phyloP scores from a whole-genome alignment of 1,284 basidiomycete genomes.

The Rhodofomes roseus region DNA sequence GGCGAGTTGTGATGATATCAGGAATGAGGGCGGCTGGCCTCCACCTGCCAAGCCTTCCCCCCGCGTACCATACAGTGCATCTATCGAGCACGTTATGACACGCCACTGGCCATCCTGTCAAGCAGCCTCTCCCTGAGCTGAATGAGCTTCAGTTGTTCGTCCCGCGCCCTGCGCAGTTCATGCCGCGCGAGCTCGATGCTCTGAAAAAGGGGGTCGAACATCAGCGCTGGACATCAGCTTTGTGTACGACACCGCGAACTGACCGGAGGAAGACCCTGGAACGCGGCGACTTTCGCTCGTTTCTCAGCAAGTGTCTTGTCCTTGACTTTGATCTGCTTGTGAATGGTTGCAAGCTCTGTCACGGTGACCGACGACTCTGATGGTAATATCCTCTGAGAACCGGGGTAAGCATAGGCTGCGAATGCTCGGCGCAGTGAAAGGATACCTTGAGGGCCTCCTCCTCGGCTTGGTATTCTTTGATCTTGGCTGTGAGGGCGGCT shows the following conservation, averaged over 20 bases:
- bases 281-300: conserved; percentile 38
- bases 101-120: conserved; percentile 33
- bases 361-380: conserved; percentile 33
- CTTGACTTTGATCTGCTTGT: conserved; percentile 32
- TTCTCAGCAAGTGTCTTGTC: conserved; percentile 40
- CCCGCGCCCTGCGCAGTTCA: conserved; percentile 36
- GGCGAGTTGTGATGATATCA: no score
- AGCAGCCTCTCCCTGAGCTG: conserved; percentile 44
- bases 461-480: conserved; percentile 41
- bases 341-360: conserved; percentile 32
- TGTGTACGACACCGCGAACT: conserved; percentile 8
- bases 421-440: neutral
- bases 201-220: conserved; percentile 19
- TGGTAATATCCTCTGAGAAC: conserved; percentile 29
- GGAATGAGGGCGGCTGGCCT: no score
- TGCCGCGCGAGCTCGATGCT: conserved; percentile 44
- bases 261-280: conserved; percentile 47
- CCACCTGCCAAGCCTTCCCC: no score
- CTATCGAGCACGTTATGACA: neutral
- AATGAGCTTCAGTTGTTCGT: conserved; percentile 42
- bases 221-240: neutral
- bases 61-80: no score
- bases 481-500: conserved; percentile 37
- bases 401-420: neutral
- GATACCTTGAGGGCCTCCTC: conserved; percentile 30